Evolutionary conservation across 495 filamentous ascomycete genomes (phyloP).

Genomic region (Penicillium atrosanguineum): DNA sequence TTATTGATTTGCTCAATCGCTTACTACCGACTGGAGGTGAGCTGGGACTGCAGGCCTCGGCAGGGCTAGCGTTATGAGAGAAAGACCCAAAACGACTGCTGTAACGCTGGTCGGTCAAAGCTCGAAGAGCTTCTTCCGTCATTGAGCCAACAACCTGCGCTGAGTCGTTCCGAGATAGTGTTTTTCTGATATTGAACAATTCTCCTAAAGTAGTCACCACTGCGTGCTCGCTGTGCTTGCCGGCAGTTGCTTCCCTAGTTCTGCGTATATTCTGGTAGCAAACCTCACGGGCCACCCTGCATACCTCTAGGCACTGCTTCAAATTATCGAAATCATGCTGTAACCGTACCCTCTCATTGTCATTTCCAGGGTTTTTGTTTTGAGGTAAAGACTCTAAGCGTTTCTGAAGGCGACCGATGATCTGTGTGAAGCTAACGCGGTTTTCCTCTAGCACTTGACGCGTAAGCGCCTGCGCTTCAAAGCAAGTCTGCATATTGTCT

Average conservation of each 20-base stretch:
- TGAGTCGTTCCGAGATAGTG: slow-evolving; percentile 23
- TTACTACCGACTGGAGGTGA: no score
- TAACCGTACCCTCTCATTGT: slow-evolving; percentile 23
- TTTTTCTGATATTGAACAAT: slow-evolving; percentile 33
- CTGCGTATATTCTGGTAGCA: slow-evolving; percentile 29
- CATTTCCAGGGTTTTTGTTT: slow-evolving; percentile 13
- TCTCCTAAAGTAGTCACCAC: slow-evolving; percentile 35
- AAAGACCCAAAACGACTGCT: slow-evolving; percentile 29
- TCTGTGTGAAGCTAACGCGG: slow-evolving; percentile 18
- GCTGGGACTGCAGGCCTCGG: no score
- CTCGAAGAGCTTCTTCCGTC: slow-evolving; percentile 20
- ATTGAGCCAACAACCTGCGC: slow-evolving; percentile 34
- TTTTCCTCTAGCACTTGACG: slow-evolving; percentile 19
- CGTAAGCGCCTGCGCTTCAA: slow-evolving; percentile 5
- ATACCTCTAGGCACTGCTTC: slow-evolving; percentile 34
- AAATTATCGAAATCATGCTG: slow-evolving; percentile 28
- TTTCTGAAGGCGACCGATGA: slow-evolving; percentile 24
- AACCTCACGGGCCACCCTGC: slow-evolving; percentile 29
- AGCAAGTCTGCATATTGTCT: background rate
- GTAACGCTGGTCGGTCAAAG: slow-evolving; percentile 28
- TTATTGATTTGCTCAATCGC: no score
- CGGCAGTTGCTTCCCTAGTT: slow-evolving; percentile 29
- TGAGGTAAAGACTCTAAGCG: slow-evolving; percentile 22
- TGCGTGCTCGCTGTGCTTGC: slow-evolving; percentile 21
- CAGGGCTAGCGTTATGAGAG: background rate